Evolutionary conservation across 2,329 filamentous ascomycete species (phyloP), one percentile per base, ranked within the genome.

Genomic region (Acarospora socialis): DNA sequence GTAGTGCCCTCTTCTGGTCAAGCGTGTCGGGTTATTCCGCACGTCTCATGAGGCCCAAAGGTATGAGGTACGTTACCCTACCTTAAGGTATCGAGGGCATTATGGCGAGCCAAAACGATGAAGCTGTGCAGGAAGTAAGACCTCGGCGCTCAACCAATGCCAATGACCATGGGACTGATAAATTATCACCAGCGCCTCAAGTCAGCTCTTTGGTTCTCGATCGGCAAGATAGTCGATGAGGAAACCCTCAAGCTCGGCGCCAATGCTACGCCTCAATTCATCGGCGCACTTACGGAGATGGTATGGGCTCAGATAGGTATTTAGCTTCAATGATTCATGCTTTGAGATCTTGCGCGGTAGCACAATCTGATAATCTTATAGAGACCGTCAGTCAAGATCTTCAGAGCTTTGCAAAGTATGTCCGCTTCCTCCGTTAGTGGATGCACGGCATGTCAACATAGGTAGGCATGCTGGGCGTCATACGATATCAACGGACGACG

Each of bases 211-310:
- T 92, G 83, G 83, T 78, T 78, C 48, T 71, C 76, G 15, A 71
- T 92, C 37, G 81, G 82, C 43, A 80, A 83, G 51, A 87, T 92
- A 38, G 81, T 93, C 41, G 87, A 95, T 52, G 76, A 87, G 43
- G 79, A 92, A 51, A 77, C 75, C 12, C 60, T 83, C 18, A 65
- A 68, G 35, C 63, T 76, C 17, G 73, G 81, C 49, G 69, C 82
- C 41, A 94, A 92, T 54, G 82, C 86, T 5, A 93, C 87, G 16
- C 82, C 82, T 2, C 83, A 92, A 49, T 93, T 92, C 54, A 92
- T 92, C 44, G 83, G 78, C 6, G 72, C 79, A 0, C 55, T 92
- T 49, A 90, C 81, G 1, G 84, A 93, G 54, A 70, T 92, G 54
- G 78, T 87, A 5, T 93, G 81, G 74, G 70, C 75, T 1, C 84